Conservation (phyloP, 2,329 filamentous ascomycete species). For the Plenodomus tracheiphilus region DNA sequence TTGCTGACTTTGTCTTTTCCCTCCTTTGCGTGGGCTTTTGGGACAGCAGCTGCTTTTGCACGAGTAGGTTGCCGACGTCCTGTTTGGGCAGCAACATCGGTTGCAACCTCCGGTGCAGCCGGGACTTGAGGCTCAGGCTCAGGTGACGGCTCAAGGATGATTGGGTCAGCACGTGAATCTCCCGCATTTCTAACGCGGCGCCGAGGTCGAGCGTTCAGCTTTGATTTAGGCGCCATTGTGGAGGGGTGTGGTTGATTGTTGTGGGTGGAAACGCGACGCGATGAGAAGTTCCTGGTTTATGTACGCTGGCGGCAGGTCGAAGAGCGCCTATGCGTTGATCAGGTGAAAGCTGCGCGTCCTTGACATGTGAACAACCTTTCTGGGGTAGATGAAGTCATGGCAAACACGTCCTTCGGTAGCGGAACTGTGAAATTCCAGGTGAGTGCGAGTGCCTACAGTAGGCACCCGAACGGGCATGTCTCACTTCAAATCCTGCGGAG, state of each 20-base stretch:
- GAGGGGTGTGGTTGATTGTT: neutral
- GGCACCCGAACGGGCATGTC: no score
- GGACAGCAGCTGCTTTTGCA: constrained; percentile 3
- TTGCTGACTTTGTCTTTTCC: constrained; percentile 2
- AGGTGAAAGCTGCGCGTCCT: no score
- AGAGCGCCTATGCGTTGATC: no score
- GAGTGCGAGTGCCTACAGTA: no score
- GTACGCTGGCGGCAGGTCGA: no score
- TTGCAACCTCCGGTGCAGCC: neutral
- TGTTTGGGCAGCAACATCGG: neutral
- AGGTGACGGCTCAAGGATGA: constrained; percentile 3
- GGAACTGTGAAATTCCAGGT: no score
- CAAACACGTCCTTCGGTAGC: no score
- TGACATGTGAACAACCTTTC: no score
- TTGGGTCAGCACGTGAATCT: constrained; percentile 1
- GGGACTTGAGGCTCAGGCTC: neutral
- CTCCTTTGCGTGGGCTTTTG: constrained; percentile 3
- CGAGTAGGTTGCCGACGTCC: neutral
- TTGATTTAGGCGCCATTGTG: constrained; percentile 16
- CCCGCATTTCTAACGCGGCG: constrained; percentile 8
- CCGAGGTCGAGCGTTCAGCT: constrained; percentile 5
- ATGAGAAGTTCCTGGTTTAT: no score
- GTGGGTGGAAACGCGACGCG: neutral
- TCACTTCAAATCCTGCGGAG: no score
- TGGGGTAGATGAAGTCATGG: no score